A percentile compares a stretch with the other conserved stretches of the same genome.
phyloP scores from a whole-genome alignment of 2,329 filamentous ascomycete species.

The Xylariaceae sp. region DNA sequence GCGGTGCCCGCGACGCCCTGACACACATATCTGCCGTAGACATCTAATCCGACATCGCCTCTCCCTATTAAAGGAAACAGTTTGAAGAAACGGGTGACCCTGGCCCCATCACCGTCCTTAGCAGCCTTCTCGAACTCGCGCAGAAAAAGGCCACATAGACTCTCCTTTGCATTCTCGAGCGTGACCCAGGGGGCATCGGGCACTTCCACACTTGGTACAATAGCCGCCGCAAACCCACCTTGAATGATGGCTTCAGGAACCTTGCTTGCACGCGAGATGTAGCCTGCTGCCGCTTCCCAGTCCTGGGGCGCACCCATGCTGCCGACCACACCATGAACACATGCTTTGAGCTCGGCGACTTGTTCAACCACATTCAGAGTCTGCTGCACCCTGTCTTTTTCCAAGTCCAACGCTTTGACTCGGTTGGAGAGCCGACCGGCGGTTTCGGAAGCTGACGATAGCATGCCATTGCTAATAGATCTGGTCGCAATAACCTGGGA shows the following conservation, averaged over 20 bases:
- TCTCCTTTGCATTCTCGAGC: constrained; percentile 80
- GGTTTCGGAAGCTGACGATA: constrained; percentile 78
- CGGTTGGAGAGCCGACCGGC: constrained; percentile 80
- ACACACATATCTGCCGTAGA: constrained; percentile 94
- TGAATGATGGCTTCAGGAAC: constrained; percentile 76
- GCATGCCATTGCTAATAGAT: constrained; percentile 83
- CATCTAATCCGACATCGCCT: constrained; percentile 83
- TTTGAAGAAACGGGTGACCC: constrained; percentile 96
- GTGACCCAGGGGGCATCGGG: constrained; percentile 87
- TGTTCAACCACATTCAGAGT: constrained; percentile 92
- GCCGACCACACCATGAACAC: constrained; percentile 87
- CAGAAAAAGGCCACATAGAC: constrained; percentile 83
- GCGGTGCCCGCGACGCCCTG: constrained; percentile 86
- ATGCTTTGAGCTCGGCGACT: constrained; percentile 94
- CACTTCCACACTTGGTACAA: constrained; percentile 93
- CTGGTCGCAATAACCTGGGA: constrained; percentile 81
- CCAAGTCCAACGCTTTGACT: constrained; percentile 81
- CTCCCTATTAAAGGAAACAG: constrained; percentile 90
- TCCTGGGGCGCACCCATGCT: constrained; percentile 98
- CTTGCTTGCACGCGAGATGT: constrained; percentile 76
- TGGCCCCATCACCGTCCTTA: constrained; percentile 77
- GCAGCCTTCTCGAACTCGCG: constrained; percentile 93
- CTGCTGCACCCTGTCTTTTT: constrained; percentile 86
- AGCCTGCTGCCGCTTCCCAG: constrained; percentile 93
- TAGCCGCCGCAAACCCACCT: constrained; percentile 82